Evolutionary conservation across 495 filamentous ascomycete species (phyloP).

Genomic region (Penicillium waksmanii): DNA sequence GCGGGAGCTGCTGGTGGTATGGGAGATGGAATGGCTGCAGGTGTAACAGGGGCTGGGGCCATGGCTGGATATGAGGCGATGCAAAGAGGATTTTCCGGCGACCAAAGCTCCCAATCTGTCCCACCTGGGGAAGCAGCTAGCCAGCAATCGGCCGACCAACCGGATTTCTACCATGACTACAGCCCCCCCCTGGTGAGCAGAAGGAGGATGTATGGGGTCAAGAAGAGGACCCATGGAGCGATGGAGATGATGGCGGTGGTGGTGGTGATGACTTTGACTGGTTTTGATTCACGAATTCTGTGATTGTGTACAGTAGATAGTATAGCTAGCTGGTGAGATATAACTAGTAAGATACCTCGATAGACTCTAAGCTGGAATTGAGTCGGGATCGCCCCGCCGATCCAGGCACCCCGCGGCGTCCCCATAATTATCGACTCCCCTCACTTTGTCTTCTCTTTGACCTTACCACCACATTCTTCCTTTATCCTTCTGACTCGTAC

Average conservation of each 20-base stretch:
- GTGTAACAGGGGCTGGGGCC: constrained; percentile 57
- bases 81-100: constrained; percentile 49
- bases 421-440: constrained; percentile 4
- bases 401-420: constrained; percentile 8
- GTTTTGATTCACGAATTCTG: constrained; percentile 25
- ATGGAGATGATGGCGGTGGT: constrained; percentile 32
- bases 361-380: constrained; percentile 1
- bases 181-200: constrained; percentile 20
- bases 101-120: constrained; percentile 17
- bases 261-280: constrained; percentile 45
- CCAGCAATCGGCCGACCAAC: constrained; percentile 26
- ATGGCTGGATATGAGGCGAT: constrained; percentile 69
- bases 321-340: no score
- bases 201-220: constrained; percentile 15
- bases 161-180: constrained; percentile 22
- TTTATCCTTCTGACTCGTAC: background rate
- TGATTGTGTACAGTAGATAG: constrained; percentile 20
- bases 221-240: constrained; percentile 44
- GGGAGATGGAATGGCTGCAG: constrained; percentile 44
- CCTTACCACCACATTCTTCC: background rate
- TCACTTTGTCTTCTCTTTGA: background rate
- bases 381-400: constrained; percentile 18
- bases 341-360: constrained; percentile 11
- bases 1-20: constrained; percentile 39
- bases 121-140: constrained; percentile 7